A percentile compares a stretch with the other conserved stretches of the same genome.
phyloP scores from a whole-genome alignment of 179 eudicot genomes.

The Silene coronaria region DNA sequence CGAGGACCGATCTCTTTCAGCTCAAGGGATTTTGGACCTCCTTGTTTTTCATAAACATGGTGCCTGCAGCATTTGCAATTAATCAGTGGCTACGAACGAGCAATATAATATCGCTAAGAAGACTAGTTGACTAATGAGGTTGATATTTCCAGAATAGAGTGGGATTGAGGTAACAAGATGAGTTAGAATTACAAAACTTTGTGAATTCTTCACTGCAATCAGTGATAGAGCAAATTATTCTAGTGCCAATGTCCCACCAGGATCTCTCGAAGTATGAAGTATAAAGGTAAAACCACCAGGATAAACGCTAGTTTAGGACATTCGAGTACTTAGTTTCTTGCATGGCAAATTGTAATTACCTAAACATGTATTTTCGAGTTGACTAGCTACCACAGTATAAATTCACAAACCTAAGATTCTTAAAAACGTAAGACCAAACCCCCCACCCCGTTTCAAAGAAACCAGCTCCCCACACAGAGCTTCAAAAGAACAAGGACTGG shows the following conservation, averaged over 20 bases:
- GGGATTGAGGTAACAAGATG: neutral
- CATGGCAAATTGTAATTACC: too few species aligned
- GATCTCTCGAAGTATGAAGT: neutral
- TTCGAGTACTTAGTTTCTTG: too few species aligned
- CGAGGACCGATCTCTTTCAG: constrained; percentile 97
- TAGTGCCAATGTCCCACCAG: neutral
- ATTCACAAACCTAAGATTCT: too few species aligned
- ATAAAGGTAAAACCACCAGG: neutral
- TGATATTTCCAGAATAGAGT: neutral
- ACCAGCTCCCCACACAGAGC: neutral
- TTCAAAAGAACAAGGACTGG: neutral
- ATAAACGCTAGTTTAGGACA: neutral
- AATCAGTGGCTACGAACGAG: neutral
- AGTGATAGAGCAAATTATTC: neutral
- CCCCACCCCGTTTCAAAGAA: too few species aligned
- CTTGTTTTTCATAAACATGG: constrained; percentile 82
- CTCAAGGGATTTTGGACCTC: constrained; percentile 79
- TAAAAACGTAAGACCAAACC: too few species aligned
- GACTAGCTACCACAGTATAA: too few species aligned
- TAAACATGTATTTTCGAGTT: too few species aligned
- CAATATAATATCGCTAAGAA: neutral
- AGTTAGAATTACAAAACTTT: neutral
- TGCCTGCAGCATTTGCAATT: constrained; percentile 42
- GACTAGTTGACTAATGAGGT: neutral
- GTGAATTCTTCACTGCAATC: neutral